Evolutionary conservation across 768 basidiomycete genomes (phyloP).

Genomic region (Hypsizygus marmoreus): DNA sequence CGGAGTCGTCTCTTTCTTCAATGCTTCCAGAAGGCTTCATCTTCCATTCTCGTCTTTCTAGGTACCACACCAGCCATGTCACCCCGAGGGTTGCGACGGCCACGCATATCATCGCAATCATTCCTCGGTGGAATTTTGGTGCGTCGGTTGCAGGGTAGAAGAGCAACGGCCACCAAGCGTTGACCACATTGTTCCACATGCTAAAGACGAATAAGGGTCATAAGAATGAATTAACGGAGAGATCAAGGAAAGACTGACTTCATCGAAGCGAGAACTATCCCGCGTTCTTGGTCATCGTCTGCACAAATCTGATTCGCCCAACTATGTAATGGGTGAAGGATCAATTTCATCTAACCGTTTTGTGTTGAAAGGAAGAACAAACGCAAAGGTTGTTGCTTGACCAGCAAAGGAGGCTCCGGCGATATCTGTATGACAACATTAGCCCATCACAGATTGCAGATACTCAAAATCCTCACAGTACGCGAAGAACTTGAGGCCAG

Average conservation of each 20-base stretch:
- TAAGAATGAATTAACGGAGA: background rate
- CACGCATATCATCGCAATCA: slow-evolving; percentile 67
- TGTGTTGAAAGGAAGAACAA: slow-evolving; percentile 21
- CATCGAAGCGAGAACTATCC: slow-evolving; percentile 74
- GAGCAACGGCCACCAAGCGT: slow-evolving; percentile 71
- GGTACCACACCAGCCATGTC: slow-evolving; percentile 57
- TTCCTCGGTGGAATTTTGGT: slow-evolving; percentile 65
- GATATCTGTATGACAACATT: slow-evolving; percentile 41
- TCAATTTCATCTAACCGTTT: slow-evolving; percentile 2
- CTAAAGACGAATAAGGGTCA: slow-evolving; percentile 27
- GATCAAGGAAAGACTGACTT: slow-evolving; percentile 43
- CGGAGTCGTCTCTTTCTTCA: background rate
- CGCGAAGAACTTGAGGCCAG: slow-evolving; percentile 70
- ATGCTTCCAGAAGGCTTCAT: slow-evolving; percentile 9
- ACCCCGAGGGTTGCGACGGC: slow-evolving; percentile 55
- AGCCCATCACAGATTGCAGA: background rate
- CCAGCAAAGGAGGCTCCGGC: slow-evolving; percentile 73
- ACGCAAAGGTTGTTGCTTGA: slow-evolving; percentile 78
- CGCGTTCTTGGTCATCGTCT: slow-evolving; percentile 70
- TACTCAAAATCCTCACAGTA: slow-evolving; percentile 69
- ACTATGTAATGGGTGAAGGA: slow-evolving; percentile 30
- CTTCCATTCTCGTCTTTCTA: slow-evolving; percentile 42
- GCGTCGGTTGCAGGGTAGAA: slow-evolving; percentile 77
- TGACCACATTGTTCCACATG: slow-evolving; percentile 71
- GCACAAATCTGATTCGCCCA: slow-evolving; percentile 83